These are phyloP conservation scores for Lentinus tigrinus DNA, from an alignment of 768 basidiomycete genomes.

Conservation along the genomic window DNA sequence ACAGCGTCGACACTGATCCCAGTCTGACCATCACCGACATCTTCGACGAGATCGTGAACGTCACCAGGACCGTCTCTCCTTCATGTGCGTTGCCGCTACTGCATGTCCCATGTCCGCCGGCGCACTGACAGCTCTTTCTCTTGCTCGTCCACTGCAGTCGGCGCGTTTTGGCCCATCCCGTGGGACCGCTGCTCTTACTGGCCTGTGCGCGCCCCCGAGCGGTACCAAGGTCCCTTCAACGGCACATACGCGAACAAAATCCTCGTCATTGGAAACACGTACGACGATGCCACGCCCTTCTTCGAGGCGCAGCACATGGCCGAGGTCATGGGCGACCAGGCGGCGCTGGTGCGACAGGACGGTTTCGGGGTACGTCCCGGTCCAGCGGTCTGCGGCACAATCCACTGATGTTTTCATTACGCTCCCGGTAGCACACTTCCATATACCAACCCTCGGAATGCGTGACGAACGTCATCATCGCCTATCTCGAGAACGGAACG, in stretches of 20 bases:
- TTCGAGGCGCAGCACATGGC: constrained; percentile 4
- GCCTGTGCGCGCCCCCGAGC: constrained; percentile 19
- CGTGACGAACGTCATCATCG: constrained; percentile 1
- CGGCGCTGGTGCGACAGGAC: constrained; percentile 9
- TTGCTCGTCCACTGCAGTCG: no score
- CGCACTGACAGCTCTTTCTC: no score
- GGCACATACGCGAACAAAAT: constrained; percentile 18
- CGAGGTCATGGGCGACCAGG: constrained; percentile 11
- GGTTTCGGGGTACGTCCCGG: constrained; percentile 11
- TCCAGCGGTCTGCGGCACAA: no score
- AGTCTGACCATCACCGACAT: constrained; percentile 1
- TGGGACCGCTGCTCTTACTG: constrained; percentile 12
- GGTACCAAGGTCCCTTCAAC: constrained; percentile 25
- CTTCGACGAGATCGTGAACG: constrained; percentile 14
- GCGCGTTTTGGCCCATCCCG: constrained; percentile 8
- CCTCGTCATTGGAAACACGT: constrained; percentile 21
- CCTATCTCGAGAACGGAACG: constrained; percentile 7
- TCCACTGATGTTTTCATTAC: no score
- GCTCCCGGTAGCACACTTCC: constrained; percentile 11
- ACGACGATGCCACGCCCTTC: constrained; percentile 15
- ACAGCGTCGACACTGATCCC: constrained; percentile 11
- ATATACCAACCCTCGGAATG: constrained; percentile 7
- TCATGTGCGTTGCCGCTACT: constrained; percentile 7
- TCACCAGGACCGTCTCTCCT: constrained; percentile 5
- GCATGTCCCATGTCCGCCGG: no score